Conservation (phyloP, 176 grass and related monocot species). For the Triticum urartu region DNA sequence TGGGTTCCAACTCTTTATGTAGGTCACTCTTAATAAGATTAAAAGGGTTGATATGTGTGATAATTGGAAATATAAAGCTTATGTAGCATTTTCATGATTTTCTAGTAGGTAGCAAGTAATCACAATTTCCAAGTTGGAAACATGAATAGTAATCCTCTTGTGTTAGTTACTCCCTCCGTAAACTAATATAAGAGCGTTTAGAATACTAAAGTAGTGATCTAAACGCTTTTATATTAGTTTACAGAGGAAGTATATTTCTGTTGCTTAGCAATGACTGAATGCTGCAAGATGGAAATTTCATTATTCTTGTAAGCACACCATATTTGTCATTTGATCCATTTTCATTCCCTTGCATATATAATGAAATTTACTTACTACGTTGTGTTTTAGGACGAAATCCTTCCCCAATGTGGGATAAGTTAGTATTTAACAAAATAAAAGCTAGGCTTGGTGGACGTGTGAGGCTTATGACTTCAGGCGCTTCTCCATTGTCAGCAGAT, state of each 20-base stretch:
- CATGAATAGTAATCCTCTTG: not conserved
- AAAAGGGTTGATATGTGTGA: not conserved
- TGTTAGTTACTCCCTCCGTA: not conserved
- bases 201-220: too few relatives aligned
- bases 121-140: not conserved
- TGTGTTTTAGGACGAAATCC: slow-evolving; percentile 60
- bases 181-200: too few relatives aligned
- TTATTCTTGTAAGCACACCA: not conserved
- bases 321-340: not conserved
- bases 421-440: slow-evolving; percentile 99
- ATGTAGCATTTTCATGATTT: slow-evolving; percentile 3
- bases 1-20: not conserved
- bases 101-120: not conserved
- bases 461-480: slow-evolving; percentile 82
- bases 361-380: not conserved
- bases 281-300: not conserved
- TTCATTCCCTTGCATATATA: not conserved
- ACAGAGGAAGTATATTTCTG: not conserved
- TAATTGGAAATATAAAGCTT: not conserved
- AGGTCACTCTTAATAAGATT: slow-evolving; percentile 9
- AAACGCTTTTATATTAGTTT: too few relatives aligned
- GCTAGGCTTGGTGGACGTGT: slow-evolving; percentile 83
- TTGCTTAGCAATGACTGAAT: slow-evolving; percentile 8
- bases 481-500: slow-evolving; percentile 91
- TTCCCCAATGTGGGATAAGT: slow-evolving; percentile 90